Evolutionary conservation across 163 green algal species (phyloP), one percentile per base, ranked within the genome.

Genomic region (Scenedesmus sp.): DNA sequence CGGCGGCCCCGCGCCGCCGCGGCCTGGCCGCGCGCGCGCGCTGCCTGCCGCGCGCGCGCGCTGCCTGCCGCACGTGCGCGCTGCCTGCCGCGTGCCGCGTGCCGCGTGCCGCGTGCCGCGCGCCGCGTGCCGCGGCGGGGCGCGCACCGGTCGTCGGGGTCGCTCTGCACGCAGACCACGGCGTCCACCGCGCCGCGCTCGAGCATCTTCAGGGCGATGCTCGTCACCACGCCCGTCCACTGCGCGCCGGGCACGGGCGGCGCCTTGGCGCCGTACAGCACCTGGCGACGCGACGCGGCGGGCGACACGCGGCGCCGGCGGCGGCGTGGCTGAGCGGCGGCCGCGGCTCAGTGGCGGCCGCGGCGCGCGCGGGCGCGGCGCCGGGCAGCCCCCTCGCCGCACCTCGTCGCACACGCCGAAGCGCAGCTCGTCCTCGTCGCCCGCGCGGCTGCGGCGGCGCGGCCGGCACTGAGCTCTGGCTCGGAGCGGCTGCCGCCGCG

Each of bases 201-300:
- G 22, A 99, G 85, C 95, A 98, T 98, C 70, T 95, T 87, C 0
- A 97, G 88, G 0, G 95, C 96, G 26, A 98, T 94, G 65, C 75
- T 70, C 2, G 85, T 87, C 14, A 92, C 89, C 56, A 94, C 90
- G n/a, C 96, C 96, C 2, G 96, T 99, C 96, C 96, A 99, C 87
- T 99, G 96, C 26, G 96, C 96, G 0, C 94, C 94, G n/a, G 88
- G 45, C 29, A 98, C 76, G 4, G 81, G 58, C 3, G 90, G 89
- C 7, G 56, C 60, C 48, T 91, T 93, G 45, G 83, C 69, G 51
- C 85, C 93, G 48, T 96, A 97, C 54, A 96, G 50, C 75, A 93
- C 82, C n/a, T n/a, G n/a, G n/a, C n/a, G n/a, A n/a, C n/a, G 81
- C 78, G 34, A 87, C 48, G 60, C 92, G 63, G 14, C 92, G 82